phyloP scores from a whole-genome alignment of 768 basidiomycete genomes.

The Austroboletus eburneus region DNA sequence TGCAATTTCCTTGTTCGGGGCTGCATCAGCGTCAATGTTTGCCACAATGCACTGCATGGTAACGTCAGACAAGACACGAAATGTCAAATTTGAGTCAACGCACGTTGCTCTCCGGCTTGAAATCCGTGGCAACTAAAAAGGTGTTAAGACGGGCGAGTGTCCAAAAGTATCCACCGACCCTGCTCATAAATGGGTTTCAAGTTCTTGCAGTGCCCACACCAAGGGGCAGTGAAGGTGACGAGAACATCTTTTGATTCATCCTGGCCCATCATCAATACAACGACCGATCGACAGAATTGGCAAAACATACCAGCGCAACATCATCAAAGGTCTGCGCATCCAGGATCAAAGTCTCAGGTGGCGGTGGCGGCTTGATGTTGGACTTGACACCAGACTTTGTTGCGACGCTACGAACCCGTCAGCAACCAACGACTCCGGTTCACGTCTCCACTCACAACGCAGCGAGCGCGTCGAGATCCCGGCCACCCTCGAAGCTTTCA shows the following conservation, averaged over 20 bases:
- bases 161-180: conserved; percentile 35
- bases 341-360: conserved; percentile 62
- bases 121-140: conserved; percentile 66
- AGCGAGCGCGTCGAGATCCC: conserved; percentile 75
- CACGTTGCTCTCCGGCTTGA: conserved; percentile 74
- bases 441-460: conserved; percentile 55
- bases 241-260: conserved; percentile 76
- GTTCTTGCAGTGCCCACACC: conserved; percentile 95
- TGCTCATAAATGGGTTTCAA: conserved; percentile 86
- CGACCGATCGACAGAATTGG: not conserved
- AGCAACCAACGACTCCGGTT: not conserved
- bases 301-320: conserved; percentile 54
- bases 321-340: conserved; percentile 73
- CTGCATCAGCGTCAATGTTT: conserved; percentile 86
- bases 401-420: conserved; percentile 50
- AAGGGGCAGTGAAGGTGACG: conserved; percentile 79
- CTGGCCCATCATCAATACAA: conserved; percentile 29
- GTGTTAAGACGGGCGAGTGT: not conserved
- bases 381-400: conserved; percentile 77
- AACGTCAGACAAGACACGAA: conserved; percentile 5
- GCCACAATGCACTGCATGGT: conserved; percentile 74
- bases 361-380: conserved; percentile 82
- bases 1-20: conserved; percentile 69
- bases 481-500: conserved; percentile 69
- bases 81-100: conserved; percentile 13